Conservation (phyloP, 129 eudicot genomes). For the Calendula officinalis region DNA sequence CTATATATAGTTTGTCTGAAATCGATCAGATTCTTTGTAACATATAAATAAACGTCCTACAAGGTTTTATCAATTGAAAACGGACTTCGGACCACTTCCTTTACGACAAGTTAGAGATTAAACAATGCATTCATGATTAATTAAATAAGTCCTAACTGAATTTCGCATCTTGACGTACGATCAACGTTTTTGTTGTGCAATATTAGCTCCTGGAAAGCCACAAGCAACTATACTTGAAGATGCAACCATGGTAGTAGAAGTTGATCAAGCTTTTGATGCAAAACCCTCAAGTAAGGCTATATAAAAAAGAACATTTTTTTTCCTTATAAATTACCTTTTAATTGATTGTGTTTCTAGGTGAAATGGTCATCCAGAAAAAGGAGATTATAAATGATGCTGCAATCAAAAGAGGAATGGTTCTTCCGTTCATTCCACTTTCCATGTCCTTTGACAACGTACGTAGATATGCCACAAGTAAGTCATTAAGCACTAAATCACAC, state of each 20-base stretch:
- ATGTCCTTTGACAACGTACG: constrained; percentile 52
- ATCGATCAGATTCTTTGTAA: too few species aligned
- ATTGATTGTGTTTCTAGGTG: constrained; percentile 5
- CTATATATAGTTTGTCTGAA: too few species aligned
- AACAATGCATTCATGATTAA: neutral
- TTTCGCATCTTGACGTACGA: constrained; percentile 15
- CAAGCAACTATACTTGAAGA: constrained; percentile 57
- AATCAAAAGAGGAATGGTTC: constrained; percentile 55
- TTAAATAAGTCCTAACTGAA: neutral
- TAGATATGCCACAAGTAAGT: constrained; percentile 58
- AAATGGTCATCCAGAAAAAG: constrained; percentile 12
- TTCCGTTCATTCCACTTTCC: constrained; percentile 53
- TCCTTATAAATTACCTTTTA: neutral
- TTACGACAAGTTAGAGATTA: too few species aligned
- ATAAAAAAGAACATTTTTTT: neutral
- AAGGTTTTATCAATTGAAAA: too few species aligned
- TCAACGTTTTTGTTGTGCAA: constrained; percentile 1
- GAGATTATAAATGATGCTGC: constrained; percentile 16
- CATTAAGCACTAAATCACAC: too few species aligned
- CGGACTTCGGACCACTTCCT: too few species aligned
- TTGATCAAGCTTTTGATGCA: neutral
- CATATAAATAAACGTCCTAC: too few species aligned
- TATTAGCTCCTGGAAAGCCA: constrained; percentile 61
- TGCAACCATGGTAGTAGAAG: constrained; percentile 20
- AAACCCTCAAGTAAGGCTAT: constrained; percentile 32